phyloP scores from a whole-genome alignment of 2,329 filamentous ascomycete species.

The Aureobasidium sp. region DNA sequence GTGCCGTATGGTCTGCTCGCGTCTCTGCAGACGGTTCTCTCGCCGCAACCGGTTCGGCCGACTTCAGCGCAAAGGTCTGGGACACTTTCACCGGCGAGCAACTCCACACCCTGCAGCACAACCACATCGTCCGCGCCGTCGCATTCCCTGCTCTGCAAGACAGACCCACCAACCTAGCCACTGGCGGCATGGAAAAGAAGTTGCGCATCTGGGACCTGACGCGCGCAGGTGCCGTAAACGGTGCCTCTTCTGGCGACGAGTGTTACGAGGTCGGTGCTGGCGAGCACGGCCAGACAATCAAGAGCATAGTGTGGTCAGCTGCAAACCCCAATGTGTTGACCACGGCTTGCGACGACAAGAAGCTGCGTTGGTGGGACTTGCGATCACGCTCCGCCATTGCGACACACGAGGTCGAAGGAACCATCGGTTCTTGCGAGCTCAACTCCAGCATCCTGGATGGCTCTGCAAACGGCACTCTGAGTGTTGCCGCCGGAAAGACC shows the following conservation, averaged over 20 bases:
- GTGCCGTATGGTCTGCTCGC: constrained; percentile 92
- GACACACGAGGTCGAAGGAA: constrained; percentile 70
- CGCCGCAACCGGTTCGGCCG: constrained; percentile 88
- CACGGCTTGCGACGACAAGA: constrained; percentile 85
- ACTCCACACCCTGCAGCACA: constrained; percentile 78
- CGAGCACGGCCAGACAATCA: constrained; percentile 81
- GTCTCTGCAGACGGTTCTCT: constrained; percentile 81
- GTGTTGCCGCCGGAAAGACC: constrained; percentile 87
- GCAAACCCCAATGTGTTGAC: constrained; percentile 80
- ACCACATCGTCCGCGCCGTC: constrained; percentile 90
- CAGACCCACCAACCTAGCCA: constrained; percentile 67
- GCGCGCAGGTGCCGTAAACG: constrained; percentile 45
- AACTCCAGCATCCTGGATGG: constrained; percentile 55
- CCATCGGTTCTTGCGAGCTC: constrained; percentile 89
- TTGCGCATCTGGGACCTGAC: constrained; percentile 86
- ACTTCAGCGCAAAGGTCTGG: constrained; percentile 92
- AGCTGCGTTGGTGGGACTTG: constrained; percentile 90
- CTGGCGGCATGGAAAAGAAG: constrained; percentile 94
- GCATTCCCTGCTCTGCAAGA: constrained; percentile 67
- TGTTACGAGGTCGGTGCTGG: constrained; percentile 79
- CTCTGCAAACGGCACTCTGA: constrained; percentile 63
- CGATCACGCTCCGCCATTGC: constrained; percentile 67
- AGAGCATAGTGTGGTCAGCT: constrained; percentile 85
- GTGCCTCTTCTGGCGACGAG: constrained; percentile 15
- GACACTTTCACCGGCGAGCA: constrained; percentile 91